Percentiles rank a stretch among this genome's conserved stretches.
These are phyloP conservation scores for Camellia oleifera DNA, from an alignment of 179 eudicot species.

Conservation along the genomic window DNA sequence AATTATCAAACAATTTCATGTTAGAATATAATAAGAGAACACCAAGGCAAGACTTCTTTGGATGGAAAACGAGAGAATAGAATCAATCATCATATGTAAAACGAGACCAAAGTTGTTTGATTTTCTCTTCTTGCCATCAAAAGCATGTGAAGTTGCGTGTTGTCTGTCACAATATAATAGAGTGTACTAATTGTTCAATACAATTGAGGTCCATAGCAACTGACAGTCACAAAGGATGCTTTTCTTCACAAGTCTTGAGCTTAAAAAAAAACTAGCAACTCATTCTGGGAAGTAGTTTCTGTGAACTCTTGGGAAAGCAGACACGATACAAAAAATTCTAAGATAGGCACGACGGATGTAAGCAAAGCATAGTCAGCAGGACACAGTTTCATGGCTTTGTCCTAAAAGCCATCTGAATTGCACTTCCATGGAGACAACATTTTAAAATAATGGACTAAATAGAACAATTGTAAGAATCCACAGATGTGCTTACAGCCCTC, in stretches of 20 bases:
- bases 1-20: background rate
- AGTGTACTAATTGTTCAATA: background rate
- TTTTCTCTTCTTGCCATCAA: background rate
- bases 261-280: background rate
- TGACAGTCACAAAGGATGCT: background rate
- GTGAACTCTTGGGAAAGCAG: background rate
- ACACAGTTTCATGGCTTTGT: no score
- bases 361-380: no score
- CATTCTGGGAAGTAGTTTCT: background rate
- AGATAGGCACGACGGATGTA: no score
- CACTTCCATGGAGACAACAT: no score
- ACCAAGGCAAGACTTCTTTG: no score
- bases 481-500: no score
- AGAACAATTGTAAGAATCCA: no score
- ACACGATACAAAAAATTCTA: background rate
- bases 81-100: background rate
- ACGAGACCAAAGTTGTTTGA: background rate
- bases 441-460: no score
- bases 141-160: background rate
- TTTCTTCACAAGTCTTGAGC: background rate
- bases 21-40: constrained; percentile 4
- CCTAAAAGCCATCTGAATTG: no score
- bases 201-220: background rate
- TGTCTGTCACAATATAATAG: background rate
- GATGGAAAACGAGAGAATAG: background rate